Percentiles rank a stretch among this genome's conserved stretches.
phyloP scores from a whole-genome alignment of 2,329 filamentous ascomycete genomes.

The Aspergillus texensis region DNA sequence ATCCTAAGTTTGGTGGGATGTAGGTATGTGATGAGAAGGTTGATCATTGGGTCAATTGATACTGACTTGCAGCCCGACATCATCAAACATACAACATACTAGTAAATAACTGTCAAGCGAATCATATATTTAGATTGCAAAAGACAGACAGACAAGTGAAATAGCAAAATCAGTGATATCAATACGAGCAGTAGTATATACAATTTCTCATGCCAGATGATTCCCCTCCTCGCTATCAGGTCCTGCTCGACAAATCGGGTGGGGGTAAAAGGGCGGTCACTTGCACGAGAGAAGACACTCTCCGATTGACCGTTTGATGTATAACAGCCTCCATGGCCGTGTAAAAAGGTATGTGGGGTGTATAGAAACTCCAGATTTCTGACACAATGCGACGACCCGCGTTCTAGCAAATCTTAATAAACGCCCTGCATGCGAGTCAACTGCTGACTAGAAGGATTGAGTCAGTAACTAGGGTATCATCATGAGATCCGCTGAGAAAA shows the following conservation, averaged over 20 bases:
- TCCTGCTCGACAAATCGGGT: constrained; percentile 14
- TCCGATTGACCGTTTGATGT: not conserved
- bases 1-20: too few relatives aligned
- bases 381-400: not conserved
- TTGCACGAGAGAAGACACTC: not conserved
- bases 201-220: not conserved
- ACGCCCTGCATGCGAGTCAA: not conserved
- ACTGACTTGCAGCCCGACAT: too few relatives aligned
- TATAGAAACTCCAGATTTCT: not conserved
- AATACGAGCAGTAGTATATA: constrained; percentile 10
- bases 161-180: not conserved
- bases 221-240: constrained; percentile 10
- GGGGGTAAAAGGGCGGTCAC: constrained; percentile 6
- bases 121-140: too few relatives aligned
- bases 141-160: too few relatives aligned
- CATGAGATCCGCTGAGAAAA: not conserved
- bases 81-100: too few relatives aligned
- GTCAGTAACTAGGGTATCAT: not conserved
- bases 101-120: too few relatives aligned
- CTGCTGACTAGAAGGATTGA: not conserved
- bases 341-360: not conserved
- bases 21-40: too few relatives aligned
- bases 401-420: not conserved
- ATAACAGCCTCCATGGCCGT: not conserved
- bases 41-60: too few relatives aligned